A percentile compares a stretch with the other conserved stretches of the same genome.
Evolutionary conservation across 345 rosid genomes (phyloP).

Genomic region (Turritis glabra): DNA sequence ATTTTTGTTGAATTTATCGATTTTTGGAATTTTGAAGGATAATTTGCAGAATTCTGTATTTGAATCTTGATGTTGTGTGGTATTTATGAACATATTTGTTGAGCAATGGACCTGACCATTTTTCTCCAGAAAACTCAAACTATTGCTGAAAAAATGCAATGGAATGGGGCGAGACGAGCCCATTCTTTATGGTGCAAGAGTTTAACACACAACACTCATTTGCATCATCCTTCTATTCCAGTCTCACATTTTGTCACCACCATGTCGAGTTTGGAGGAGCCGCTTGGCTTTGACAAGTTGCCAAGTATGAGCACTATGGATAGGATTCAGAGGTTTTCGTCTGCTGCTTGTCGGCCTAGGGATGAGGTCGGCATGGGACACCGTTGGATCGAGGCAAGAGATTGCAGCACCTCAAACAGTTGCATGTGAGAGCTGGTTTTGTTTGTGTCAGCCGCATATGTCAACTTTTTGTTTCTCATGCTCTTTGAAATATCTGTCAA

Average conservation of each 20-base stretch:
- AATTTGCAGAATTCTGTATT: neutral
- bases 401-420: conserved; percentile 77
- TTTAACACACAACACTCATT: conserved; percentile 28
- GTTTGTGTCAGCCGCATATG: neutral
- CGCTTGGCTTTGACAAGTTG: conserved; percentile 82
- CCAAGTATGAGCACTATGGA: conserved; percentile 88
- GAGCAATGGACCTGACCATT: conserved; percentile 32
- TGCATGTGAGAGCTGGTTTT: conserved; percentile 52
- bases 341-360: conserved; percentile 75
- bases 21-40: neutral
- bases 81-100: conserved; percentile 4
- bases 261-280: conserved; percentile 98
- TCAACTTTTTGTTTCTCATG: neutral
- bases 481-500: conserved; percentile 21
- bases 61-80: neutral
- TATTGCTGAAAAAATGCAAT: conserved; percentile 34
- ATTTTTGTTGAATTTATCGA: neutral
- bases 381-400: conserved; percentile 83
- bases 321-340: conserved; percentile 84
- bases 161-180: conserved; percentile 33
- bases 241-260: conserved; percentile 45
- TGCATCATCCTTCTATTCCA: conserved; percentile 44
- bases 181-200: conserved; percentile 32
- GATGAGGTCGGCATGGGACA: conserved; percentile 75
- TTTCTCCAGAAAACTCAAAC: conserved; percentile 36